These are phyloP conservation scores for Quercus tomentella DNA, from an alignment of 331 rosid genomes.

Conservation along the genomic window DNA sequence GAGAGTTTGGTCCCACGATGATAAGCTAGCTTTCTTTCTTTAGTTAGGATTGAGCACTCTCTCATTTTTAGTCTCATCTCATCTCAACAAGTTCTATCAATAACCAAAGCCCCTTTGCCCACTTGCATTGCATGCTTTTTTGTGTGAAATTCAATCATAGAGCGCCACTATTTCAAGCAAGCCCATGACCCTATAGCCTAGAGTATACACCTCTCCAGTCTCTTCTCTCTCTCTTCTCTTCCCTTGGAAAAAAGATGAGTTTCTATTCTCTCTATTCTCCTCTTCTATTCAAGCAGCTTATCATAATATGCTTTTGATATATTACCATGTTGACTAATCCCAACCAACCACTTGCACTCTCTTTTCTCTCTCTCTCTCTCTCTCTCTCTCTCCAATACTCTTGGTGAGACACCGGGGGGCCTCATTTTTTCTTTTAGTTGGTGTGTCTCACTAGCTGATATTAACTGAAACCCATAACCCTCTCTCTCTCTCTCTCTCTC, in stretches of 20 bases:
- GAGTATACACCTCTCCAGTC: too few relatives aligned
- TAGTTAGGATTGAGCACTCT: constrained; percentile 15
- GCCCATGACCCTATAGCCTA: too few relatives aligned
- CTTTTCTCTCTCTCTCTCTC: constrained; percentile 10
- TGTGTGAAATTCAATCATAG: constrained; percentile 42
- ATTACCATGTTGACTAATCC: constrained; percentile 92
- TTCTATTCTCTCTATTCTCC: constrained; percentile 2
- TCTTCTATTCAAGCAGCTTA: constrained; percentile 45
- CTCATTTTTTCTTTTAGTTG: constrained; percentile 32
- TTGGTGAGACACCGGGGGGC: constrained; percentile 36
- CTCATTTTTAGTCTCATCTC: too few relatives aligned
- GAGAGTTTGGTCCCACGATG: constrained; percentile 22
- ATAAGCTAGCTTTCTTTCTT: constrained; percentile 22
- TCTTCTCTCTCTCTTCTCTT: too few relatives aligned
- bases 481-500: neutral
- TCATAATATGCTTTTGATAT: constrained; percentile 70
- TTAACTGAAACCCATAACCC: constrained; percentile 15
- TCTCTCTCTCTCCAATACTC: constrained; percentile 17
- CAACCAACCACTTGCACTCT: constrained; percentile 53
- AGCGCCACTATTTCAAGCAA: constrained; percentile 34
- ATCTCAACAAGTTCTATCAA: too few relatives aligned
- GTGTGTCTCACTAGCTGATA: constrained; percentile 34
- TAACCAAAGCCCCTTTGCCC: constrained; percentile 20
- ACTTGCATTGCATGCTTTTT: constrained; percentile 55
- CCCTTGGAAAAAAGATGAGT: too few relatives aligned